Evolutionary conservation across 805 yeast genomes (phyloP), one percentile per base, ranked within the genome.

Genomic region (Maudiozyma saulgeensis): DNA sequence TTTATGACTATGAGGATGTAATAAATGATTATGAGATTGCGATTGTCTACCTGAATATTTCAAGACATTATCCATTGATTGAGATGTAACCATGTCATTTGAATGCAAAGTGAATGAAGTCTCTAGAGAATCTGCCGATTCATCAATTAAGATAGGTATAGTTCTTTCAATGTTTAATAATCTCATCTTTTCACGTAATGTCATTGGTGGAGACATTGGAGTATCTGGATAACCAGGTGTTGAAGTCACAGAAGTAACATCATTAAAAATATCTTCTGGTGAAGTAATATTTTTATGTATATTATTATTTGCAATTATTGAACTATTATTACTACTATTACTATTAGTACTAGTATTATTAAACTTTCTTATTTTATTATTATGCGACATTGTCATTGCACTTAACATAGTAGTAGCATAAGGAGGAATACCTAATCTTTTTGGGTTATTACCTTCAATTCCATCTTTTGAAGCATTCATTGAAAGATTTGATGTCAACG

Each of bases 381-480:
- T 16, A 13, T 16, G 25, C 26, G 38, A 28, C 28, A 56, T 56
- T 12, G 61, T 50, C 73, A 69, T 68, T 42, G 68, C 57, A 43
- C 67, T 66, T 43, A 71, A 61, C 48, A 70, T 53, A 35, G 66
- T 64, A 47, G 69, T 52, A 1, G 74, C 68, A 49, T 70, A 70
- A 6, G 65, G 68, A 5, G 74, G 72, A n/a, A 69, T 68, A 2
- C 72, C 74, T 11, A 54, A 48, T 43, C 81, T 67, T 56, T 73
- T 79, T 42, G 78, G 68, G 44, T 76, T 66, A 51, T 77, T 75
- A 4, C 89, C 89, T 59, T 82, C 87, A 4, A 82, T 63, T 0
- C 89, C 88, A 61, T 83, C 88, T 56, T 83, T 82, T 16, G 86
- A 81, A 21, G 88, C 88, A 4, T 84, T 81, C 39, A 82, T 80